Base-by-base conservation (phyloP, 371 early-diverging fungal species). In the Mucor lusitanicus region DNA sequence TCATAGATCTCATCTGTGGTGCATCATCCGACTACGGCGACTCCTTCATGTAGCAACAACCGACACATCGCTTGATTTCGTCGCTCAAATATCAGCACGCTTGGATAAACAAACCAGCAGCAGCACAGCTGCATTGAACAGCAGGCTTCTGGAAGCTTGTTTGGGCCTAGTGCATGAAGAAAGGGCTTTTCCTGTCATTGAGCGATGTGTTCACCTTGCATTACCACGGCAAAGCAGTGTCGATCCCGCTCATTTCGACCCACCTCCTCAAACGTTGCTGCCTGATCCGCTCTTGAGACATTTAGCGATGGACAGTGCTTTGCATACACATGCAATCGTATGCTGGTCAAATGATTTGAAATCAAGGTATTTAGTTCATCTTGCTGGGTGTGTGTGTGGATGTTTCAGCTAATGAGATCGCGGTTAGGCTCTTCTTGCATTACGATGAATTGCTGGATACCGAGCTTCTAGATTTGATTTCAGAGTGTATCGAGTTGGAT, bases 21-120 rank as follows among this genome's bases (percentile, higher is more conserved):
- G 70, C 50, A 61, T 70, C 8, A 53, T 53, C 33, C 56, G 70
- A 62, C 37, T 70, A 25, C 35, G 70, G n/a, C 56, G 70, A 6
- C 30, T 58, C 25, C 48, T 62, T 12, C 55, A 19, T 44, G 23
- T 44, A 30, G 27, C 5, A 27, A 55, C 5, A 27, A 55, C 15
- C 15, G 27, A 53, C 25, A 53, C 53, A 25, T 8, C 28, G 15
- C 19, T 19, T 15, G 32, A 55, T 32, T 5, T 55, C 5, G n/a
- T 55, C 28, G 17, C 15, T 7, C 19, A 32, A 55, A n/a, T 55
- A 32, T 30, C 32, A n/a, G 17, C 17, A 32, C 28, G 30, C 27
- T 6, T 32, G n/a, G 23, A 55, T 61, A 4, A 33, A 28, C 4
- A 44, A 21, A 61, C 15, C 61, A 39, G 37, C 61, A 61, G 12